Conservation (phyloP, 306 rosid genomes). For the Prinsepia uniflora region DNA sequence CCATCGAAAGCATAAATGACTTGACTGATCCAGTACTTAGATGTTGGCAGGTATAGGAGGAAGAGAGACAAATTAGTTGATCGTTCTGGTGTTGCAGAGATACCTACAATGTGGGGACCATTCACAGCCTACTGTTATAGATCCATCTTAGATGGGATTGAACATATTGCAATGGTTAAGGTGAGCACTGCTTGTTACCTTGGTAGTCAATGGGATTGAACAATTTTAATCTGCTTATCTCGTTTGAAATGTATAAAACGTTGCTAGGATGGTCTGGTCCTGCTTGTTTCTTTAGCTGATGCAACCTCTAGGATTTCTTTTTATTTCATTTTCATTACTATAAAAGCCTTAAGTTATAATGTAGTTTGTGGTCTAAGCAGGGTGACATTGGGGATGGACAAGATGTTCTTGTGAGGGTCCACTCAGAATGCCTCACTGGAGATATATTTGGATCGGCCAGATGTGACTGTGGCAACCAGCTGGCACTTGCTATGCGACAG, state of each 20-base stretch:
- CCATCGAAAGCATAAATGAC: not conserved
- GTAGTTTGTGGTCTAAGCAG: conserved; percentile 31
- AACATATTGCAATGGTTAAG: conserved; percentile 98
- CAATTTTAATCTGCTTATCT: no score
- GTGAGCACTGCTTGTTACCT: conserved; percentile 32
- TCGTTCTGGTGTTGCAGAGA: conserved; percentile 58
- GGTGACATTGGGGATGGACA: conserved; percentile 91
- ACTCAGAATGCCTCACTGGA: conserved; percentile 97
- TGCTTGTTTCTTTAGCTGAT: no score
- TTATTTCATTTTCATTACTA: no score
- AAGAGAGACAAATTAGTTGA: conserved; percentile 74
- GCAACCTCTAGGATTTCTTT: no score
- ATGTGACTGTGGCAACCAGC: conserved; percentile 92
- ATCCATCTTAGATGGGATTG: conserved; percentile 80
- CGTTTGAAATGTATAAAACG: no score
- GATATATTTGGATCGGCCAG: conserved; percentile 96
- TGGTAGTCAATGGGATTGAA: no score
- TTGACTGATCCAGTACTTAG: not conserved
- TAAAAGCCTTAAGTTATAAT: no score
- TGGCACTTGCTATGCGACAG: conserved; percentile 87
- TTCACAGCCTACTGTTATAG: conserved; percentile 73
- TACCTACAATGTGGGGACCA: conserved; percentile 98
- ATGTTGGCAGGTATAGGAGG: conserved; percentile 76
- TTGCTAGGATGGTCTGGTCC: no score
- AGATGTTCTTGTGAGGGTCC: conserved; percentile 89